Evolutionary conservation across 371 early-diverging fungal genomes (phyloP), one percentile per base, ranked within the genome.

Genomic region (Mortierella sp.): DNA sequence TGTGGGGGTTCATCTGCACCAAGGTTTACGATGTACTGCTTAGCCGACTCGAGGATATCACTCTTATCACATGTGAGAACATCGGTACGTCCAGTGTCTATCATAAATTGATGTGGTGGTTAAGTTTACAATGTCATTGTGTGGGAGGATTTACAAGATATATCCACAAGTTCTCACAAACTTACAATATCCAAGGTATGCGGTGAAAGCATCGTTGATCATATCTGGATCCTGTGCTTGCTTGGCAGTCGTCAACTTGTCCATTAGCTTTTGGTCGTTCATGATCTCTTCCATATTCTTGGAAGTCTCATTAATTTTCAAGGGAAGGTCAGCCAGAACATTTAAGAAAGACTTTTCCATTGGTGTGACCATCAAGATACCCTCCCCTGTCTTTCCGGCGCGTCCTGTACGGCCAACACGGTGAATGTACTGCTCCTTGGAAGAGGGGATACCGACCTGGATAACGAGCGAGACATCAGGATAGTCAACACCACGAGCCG

Each of bases 401-500:
- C 99, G 96, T 64, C 98, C 99, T 6, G 99, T 99, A 75, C 99
- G 92, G 13, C 99, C 99, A 40, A 99, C 85, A 63, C 99, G 93
- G 85, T 99, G 99, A 58, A 98, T 93, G 80, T 98, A 99, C 83
- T 96, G 95, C 73, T 99, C 99, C 61, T 92, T 85, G 58, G 89
- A 85, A 8, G 91, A 86, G 28, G 99, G 99, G 2, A 96, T 88
- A 76, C 99, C 99, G 51, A 97, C 89, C 86, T 99, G 99, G 23
- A 99, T 61, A 8, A 99, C 98, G 55, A 97, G 86, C 0, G 94
- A 92, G 3, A 99, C 97, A 83, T 95, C 96, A 23, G 99, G 99
- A 62, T 99, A 99, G 85, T 99, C 99, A 19, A 99, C 95, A 43
- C 99, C 99, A 76, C 99, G 95, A 40, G 99, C 99, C 63, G 99